Conservation (phyloP, 2,329 filamentous ascomycete genomes). For the Hypoxylon sp. region DNA sequence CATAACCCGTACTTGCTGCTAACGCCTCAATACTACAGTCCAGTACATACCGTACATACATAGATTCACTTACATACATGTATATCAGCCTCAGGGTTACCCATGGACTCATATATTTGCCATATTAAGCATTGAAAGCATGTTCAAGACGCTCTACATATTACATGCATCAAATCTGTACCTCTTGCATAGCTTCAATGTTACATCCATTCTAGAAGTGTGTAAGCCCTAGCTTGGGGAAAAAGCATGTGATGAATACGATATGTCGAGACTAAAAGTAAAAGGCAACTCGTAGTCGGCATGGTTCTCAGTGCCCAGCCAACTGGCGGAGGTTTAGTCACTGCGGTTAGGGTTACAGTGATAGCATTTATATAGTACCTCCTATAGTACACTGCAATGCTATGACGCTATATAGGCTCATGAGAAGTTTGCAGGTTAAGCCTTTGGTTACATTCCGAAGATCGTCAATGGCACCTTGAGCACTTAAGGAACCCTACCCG, state of each 20-base stretch:
- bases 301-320: neutral
- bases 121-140: neutral
- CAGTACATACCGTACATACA: too few relatives aligned
- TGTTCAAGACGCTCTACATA: neutral
- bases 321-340: neutral
- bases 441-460: neutral
- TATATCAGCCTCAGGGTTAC: neutral
- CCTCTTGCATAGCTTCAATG: neutral
- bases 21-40: too few relatives aligned
- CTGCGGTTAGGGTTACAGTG: neutral
- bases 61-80: neutral
- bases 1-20: too few relatives aligned
- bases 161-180: neutral
- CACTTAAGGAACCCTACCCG: conserved; percentile 5
- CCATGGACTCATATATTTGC: neutral
- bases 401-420: neutral
- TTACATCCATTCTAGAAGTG: neutral
- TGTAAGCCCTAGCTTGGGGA: neutral
- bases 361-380: neutral
- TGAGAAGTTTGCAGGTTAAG: neutral
- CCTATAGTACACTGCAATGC: neutral
- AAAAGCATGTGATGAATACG: conserved; percentile 1
- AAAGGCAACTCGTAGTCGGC: neutral
- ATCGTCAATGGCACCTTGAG: neutral
- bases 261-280: neutral